Evolutionary conservation across 805 yeast species (phyloP), one percentile per base, ranked within the genome.

Genomic region (Metschnikowia cubensis): DNA sequence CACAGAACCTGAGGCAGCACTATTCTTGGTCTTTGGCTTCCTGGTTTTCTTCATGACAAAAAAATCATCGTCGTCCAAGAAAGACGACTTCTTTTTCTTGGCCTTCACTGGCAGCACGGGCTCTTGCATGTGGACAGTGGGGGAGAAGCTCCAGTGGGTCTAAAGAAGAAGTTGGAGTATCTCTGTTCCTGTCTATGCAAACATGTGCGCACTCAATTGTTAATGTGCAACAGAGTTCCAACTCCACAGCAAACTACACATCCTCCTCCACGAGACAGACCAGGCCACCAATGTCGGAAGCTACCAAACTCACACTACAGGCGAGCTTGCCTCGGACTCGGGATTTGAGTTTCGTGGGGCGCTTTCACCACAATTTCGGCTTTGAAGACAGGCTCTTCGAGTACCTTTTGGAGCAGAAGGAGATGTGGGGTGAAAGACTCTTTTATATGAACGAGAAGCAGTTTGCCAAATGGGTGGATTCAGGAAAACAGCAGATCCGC

Each of bases 341-440:
- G 3, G 61, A 58, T 43, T 52, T 58, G 42, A 56, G 58, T 38
- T 56, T 54, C 29, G 61, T 56, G 42, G 58, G 59, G 14, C 56
- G 76, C 47, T 69, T 71, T 51, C 61, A 62, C 29, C 66, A 62
- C 52, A 63, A 63, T 45, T 83, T 74, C 60, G 91, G 91, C 0
- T 59, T 66, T 25, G 75, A 81, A 55, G 73, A 70, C 35, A 62
- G 62, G 0, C 72, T 72, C 46, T 69, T 80, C 38, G 63, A 76
- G 10, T 62, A 64, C 15, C 64, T 80, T 2, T 64, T 79, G 3
- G 63, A 71, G 21, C 69, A 75, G 35, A 77, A 84, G 50, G 71
- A 68, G 15, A 66, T 65, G 3, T 84, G 85, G 81, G 81, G 80
- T 34, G 63, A 64, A 1, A 64, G 69, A 25, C 53, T 80, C 35